Percentiles rank a stretch among this genome's conserved stretches.
These are phyloP conservation scores for Strigomonas culicis DNA, from an alignment of 208 protist genomes.

Conservation along the genomic window DNA sequence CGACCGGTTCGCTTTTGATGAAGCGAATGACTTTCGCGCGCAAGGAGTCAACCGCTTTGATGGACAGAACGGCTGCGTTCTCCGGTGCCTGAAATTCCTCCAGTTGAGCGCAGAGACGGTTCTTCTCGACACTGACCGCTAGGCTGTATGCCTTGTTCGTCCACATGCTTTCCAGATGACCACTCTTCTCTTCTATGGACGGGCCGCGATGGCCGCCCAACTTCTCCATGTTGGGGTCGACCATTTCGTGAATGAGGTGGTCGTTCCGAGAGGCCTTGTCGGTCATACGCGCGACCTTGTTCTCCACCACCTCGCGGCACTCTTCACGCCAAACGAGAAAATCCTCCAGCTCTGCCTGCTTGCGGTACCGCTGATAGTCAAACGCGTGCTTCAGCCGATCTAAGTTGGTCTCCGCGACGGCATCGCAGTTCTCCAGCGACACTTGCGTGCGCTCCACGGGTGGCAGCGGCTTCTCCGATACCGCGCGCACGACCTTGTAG, in stretches of 20 bases:
- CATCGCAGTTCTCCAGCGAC: background rate
- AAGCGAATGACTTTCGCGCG: slow-evolving; percentile 33
- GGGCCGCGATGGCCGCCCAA: too few relatives aligned
- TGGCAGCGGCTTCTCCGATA: background rate
- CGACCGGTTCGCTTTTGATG: background rate
- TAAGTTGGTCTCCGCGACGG: slow-evolving; percentile 17
- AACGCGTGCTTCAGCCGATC: slow-evolving; percentile 40
- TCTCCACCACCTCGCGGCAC: slow-evolving; percentile 43
- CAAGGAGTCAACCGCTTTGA: slow-evolving; percentile 36
- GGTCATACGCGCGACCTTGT: background rate
- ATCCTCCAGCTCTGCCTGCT: slow-evolving; percentile 52
- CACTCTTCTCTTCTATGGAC: background rate
- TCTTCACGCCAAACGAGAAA: slow-evolving; percentile 36
- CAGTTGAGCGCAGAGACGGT: slow-evolving; percentile 26
- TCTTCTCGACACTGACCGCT: slow-evolving; percentile 37
- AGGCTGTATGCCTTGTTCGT: slow-evolving; percentile 38
- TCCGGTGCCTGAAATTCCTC: slow-evolving; percentile 35
- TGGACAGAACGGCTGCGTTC: slow-evolving; percentile 46
- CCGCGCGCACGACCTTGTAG: slow-evolving; percentile 39
- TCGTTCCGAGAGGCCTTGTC: background rate
- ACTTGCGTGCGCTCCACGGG: background rate
- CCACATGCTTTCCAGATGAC: slow-evolving; percentile 40
- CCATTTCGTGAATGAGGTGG: background rate
- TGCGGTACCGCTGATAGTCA: slow-evolving; percentile 43
- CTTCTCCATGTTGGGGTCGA: background rate